Base-by-base conservation (phyloP, 1,284 basidiomycete species). In the Fistulina hepatica region DNA sequence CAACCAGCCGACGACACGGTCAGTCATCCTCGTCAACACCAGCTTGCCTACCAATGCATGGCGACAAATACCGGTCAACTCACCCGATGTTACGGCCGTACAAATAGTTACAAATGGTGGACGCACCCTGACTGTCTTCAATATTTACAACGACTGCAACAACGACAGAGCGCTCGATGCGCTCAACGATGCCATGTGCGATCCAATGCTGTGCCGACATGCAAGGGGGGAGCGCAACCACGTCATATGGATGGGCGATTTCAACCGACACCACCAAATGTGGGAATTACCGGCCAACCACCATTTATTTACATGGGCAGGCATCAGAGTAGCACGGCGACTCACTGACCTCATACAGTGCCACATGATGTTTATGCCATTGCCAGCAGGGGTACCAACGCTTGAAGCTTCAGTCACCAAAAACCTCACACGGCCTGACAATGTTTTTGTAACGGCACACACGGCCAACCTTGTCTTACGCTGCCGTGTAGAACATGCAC, bases 241-340 rank as follows among this genome's bases (percentile, higher is more conserved):
- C 11, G 33, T 56, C 12, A 42, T 65, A 4, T 65, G 60, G 60
- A 44, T 56, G 0, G 67, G 67, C 0, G 66, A 72, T 48, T 71
- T 71, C 57, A 72, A 71, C 49, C 47, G 60, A 0, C 69, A 73
- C 45, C 65, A 72, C 50, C 63, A 60, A 0, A 19, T 59, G 0
- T 73, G 67, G 69, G 65, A 70, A 4, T 55, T 60, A 4, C 38
- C 45, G 0, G 53, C 58, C 8, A 67, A 72, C 41, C 5, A 36
- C 0, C 62, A 61, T 19, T 57, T 67, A 0, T 59, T 67, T 42
- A 60, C 52, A 31, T 23, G 16, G 5, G 25, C 27, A 17, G 47
- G 42, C 5, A 20, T 42, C 2, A 22, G 36, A 3, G 17, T 40
- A 0, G 31, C 46, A 0, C 35, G 49, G 23, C 41, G 33, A 3